These are phyloP conservation scores for Hanseniaspora thailandica DNA, from an alignment of 805 yeast species.

Conservation along the genomic window DNA sequence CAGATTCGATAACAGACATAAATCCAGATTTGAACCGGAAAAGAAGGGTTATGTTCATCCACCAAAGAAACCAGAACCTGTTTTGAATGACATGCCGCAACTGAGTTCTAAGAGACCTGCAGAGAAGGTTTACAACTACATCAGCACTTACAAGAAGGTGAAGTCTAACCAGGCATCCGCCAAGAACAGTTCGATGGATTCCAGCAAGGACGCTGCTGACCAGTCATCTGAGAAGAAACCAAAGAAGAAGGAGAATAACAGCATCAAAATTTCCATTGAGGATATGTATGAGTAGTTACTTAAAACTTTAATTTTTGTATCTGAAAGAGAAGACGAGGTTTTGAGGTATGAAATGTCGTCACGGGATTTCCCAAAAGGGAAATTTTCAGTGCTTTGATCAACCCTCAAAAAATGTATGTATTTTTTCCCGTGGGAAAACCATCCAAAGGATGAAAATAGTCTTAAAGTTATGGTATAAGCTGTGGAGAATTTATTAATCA, in stretches of 20 bases:
- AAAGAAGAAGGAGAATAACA: background rate
- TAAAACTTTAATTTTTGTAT: too few relatives aligned
- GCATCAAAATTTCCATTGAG: constrained; percentile 3
- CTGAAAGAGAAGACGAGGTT: background rate
- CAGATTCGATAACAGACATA: background rate
- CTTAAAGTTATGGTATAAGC: too few relatives aligned
- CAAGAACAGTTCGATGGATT: background rate
- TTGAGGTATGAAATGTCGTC: background rate
- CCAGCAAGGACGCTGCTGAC: background rate
- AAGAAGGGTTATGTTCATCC: background rate
- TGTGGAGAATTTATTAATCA: too few relatives aligned
- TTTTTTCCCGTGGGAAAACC: too few relatives aligned
- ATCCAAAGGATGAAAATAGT: too few relatives aligned
- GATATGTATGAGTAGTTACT: background rate
- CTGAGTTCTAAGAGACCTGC: background rate
- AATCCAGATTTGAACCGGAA: background rate
- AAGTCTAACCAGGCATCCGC: background rate
- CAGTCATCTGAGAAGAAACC: background rate
- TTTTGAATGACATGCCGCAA: background rate
- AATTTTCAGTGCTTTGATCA: too few relatives aligned
- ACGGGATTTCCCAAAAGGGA: too few relatives aligned
- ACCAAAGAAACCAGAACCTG: background rate
- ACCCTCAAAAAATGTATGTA: too few relatives aligned
- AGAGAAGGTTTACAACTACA: background rate
- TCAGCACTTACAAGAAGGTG: background rate